These are phyloP conservation scores for Exserohilum rostratum DNA, from an alignment of 2,329 filamentous ascomycete genomes.

Conservation along the genomic window DNA sequence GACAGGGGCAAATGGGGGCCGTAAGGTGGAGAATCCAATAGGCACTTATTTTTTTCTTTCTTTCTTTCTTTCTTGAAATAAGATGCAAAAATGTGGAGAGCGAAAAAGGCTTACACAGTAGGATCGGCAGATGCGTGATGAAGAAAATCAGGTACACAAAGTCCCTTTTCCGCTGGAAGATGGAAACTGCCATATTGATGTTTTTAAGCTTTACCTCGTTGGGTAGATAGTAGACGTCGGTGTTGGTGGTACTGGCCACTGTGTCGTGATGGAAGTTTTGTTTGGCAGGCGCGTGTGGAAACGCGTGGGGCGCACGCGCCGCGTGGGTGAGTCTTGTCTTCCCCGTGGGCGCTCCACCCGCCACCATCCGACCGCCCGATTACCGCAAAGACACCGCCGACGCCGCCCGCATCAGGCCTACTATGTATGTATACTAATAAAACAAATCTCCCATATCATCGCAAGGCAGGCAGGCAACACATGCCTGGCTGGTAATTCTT, in stretches of 20 bases:
- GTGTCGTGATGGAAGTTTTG: background rate
- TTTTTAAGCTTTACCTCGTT: background rate
- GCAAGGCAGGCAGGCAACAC: no score
- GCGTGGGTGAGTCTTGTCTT: background rate
- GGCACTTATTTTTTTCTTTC: no score
- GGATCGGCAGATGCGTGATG: slow-evolving; percentile 64
- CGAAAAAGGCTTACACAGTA: slow-evolving; percentile 63
- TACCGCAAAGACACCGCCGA: no score
- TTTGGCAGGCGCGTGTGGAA: background rate
- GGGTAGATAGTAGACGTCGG: background rate
- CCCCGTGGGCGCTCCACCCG: slow-evolving; percentile 3
- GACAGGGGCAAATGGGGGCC: no score
- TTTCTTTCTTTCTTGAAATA: no score
- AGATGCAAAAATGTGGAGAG: background rate
- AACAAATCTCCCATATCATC: no score
- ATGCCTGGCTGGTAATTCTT: background rate
- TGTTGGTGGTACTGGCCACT: slow-evolving; percentile 4
- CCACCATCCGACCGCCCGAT: background rate
- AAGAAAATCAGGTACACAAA: slow-evolving; percentile 66
- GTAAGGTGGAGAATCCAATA: background rate
- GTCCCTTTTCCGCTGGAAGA: slow-evolving; percentile 52
- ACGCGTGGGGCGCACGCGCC: slow-evolving; percentile 3
- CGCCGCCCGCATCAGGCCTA: background rate
- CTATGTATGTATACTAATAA: no score
- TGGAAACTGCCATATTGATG: slow-evolving; percentile 32